Evolutionary conservation across 768 basidiomycete genomes (phyloP).

Genomic region (Clathrus columnatus): DNA sequence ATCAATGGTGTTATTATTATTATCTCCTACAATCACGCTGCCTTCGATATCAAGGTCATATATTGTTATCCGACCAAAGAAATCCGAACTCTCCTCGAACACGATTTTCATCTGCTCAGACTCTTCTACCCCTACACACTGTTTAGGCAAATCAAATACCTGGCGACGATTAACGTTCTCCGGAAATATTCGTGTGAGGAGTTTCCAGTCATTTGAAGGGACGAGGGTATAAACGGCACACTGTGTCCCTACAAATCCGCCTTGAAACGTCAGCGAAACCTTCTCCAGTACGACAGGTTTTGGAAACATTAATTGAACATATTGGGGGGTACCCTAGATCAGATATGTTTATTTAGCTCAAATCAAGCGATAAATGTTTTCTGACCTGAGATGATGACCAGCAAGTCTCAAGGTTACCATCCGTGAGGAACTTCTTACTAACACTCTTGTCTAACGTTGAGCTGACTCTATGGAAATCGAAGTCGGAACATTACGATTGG

Average conservation of each 20-base stretch:
- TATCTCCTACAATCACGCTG: background rate
- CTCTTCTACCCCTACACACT: slow-evolving; percentile 19
- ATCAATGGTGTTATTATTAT: background rate
- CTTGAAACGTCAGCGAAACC: slow-evolving; percentile 68
- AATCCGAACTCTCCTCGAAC: slow-evolving; percentile 78
- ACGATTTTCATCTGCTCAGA: slow-evolving; percentile 50
- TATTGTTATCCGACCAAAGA: slow-evolving; percentile 72
- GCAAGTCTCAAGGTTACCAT: slow-evolving; percentile 68
- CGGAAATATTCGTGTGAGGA: slow-evolving; percentile 53
- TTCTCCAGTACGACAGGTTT: slow-evolving; percentile 45
- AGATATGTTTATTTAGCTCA: background rate
- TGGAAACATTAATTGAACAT: slow-evolving; percentile 55
- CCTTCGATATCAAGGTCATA: slow-evolving; percentile 48
- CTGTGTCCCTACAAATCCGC: slow-evolving; percentile 70
- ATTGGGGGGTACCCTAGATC: slow-evolving; percentile 68
- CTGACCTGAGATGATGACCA: slow-evolving; percentile 76
- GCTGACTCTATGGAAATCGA: slow-evolving; percentile 49
- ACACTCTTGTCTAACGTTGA: slow-evolving; percentile 68
- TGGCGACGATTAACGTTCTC: slow-evolving; percentile 75
- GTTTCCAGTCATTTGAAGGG: slow-evolving; percentile 36
- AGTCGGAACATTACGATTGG: background rate
- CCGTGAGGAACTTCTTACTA: slow-evolving; percentile 61
- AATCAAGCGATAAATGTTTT: background rate
- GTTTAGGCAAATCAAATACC: slow-evolving; percentile 42
- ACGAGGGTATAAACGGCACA: slow-evolving; percentile 41